phyloP scores from a whole-genome alignment of 2,329 filamentous ascomycete genomes.

The Pseudocercospora cruenta region DNA sequence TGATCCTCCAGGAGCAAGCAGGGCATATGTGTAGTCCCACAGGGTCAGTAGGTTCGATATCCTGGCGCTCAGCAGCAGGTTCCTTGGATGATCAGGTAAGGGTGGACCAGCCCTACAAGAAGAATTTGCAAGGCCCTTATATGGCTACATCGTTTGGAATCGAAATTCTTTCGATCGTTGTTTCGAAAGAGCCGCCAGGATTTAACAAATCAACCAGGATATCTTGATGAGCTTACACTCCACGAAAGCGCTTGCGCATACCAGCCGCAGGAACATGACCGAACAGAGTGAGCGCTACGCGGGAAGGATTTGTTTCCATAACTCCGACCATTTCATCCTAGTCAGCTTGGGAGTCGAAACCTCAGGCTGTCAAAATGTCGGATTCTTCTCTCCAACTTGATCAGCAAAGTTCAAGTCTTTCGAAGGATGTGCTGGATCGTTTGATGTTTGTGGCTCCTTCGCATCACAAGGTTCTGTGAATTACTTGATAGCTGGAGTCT shows the following conservation, averaged over 20 bases:
- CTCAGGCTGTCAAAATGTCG: neutral
- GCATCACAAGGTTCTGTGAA: neutral
- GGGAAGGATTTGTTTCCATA: neutral
- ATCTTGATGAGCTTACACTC: constrained; percentile 55
- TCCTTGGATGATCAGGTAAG: too few species aligned
- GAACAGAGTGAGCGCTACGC: neutral
- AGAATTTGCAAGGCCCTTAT: neutral
- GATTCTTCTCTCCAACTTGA: neutral
- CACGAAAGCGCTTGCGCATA: neutral
- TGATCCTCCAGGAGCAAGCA: neutral
- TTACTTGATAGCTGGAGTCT: neutral
- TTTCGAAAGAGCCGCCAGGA: neutral
- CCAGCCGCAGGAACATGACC: neutral
- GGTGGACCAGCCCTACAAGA: neutral
- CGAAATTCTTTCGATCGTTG: constrained; percentile 1
- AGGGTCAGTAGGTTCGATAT: too few species aligned
- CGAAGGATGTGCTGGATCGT: too few species aligned
- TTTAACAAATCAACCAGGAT: constrained; percentile 34
- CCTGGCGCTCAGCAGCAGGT: too few species aligned
- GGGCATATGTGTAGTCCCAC: too few species aligned
- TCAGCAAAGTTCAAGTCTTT: neutral
- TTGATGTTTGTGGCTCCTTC: neutral
- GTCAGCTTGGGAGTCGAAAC: neutral
- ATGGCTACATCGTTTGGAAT: neutral
- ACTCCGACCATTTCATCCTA: neutral